Evolutionary conservation across 2,329 filamentous ascomycete genomes (phyloP).

Genomic region (Alternaria novae-zelandiae): DNA sequence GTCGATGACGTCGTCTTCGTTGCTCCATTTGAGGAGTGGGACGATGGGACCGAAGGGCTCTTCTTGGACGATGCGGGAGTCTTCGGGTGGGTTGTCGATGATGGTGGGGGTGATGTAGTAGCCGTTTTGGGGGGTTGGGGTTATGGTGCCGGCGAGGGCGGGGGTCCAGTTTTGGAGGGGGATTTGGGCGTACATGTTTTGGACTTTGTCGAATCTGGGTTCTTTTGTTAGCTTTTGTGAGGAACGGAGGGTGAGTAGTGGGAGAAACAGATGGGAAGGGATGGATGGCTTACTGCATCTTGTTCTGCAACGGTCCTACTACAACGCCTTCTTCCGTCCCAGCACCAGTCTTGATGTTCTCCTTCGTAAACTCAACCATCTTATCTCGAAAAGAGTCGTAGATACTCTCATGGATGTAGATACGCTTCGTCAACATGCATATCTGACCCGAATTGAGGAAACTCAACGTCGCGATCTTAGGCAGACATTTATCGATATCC

Average conservation of each 20-base stretch:
- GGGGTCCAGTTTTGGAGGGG: not conserved
- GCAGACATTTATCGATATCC: slow-evolving; percentile 52
- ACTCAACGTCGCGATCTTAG: slow-evolving; percentile 45
- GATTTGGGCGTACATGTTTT: not conserved
- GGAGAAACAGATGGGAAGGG: too few relatives aligned
- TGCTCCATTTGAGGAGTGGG: slow-evolving; percentile 65
- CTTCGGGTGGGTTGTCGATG: slow-evolving; percentile 63
- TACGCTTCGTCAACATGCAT: slow-evolving; percentile 31
- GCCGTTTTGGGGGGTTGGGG: slow-evolving; percentile 57
- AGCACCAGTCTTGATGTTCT: slow-evolving; percentile 37
- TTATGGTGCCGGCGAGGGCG: slow-evolving; percentile 47
- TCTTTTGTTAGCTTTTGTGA: too few relatives aligned
- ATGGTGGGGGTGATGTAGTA: slow-evolving; percentile 49
- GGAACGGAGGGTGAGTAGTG: too few relatives aligned
- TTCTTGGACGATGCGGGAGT: slow-evolving; percentile 62
- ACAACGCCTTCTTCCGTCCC: not conserved
- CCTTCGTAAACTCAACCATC: slow-evolving; percentile 55
- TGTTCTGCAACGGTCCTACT: not conserved
- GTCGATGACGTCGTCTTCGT: not conserved
- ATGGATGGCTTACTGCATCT: not conserved
- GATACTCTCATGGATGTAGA: slow-evolving; percentile 45
- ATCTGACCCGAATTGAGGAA: slow-evolving; percentile 66
- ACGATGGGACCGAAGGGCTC: slow-evolving; percentile 71
- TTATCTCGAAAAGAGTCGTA: slow-evolving; percentile 41
- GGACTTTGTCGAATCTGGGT: not conserved